These are phyloP conservation scores for Lactifluus subvellereus DNA, from an alignment of 768 basidiomycete genomes.

Conservation along the genomic window DNA sequence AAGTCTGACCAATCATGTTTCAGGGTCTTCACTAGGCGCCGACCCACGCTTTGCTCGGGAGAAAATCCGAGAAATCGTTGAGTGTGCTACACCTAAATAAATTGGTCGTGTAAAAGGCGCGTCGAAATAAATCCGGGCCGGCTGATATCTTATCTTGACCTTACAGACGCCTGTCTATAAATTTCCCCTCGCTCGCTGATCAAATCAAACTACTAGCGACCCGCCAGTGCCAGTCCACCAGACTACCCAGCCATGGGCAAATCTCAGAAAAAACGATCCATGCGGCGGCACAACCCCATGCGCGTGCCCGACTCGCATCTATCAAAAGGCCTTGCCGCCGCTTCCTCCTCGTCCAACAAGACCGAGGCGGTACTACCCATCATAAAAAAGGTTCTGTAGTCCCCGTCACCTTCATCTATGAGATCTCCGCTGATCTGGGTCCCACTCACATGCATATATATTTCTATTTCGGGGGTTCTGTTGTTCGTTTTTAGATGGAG, in stretches of 20 bases:
- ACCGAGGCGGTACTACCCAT: conserved; percentile 79
- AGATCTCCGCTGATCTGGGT: not conserved
- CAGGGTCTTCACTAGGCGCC: no score
- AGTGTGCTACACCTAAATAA: no score
- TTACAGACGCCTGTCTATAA: not conserved
- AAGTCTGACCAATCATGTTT: no score
- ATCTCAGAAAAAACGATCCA: conserved; percentile 78
- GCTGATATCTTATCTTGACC: not conserved
- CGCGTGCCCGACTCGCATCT: conserved; percentile 91
- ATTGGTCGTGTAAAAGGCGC: no score
- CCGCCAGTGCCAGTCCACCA: no score
- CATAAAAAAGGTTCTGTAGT: conserved; percentile 67
- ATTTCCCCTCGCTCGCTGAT: not conserved
- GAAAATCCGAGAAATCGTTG: no score
- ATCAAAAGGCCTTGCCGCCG: conserved; percentile 72
- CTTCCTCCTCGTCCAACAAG: conserved; percentile 67
- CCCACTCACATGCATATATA: not conserved
- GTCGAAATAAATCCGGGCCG: not conserved
- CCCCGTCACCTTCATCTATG: not conserved
- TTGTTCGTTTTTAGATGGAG: conserved; percentile 49
- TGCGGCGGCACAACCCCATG: conserved; percentile 90
- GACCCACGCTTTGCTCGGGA: no score
- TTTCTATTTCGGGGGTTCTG: not conserved
- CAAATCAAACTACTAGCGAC: no score
- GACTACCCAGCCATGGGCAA: conserved; percentile 64